A percentile compares a stretch with the other conserved stretches of the same genome.
phyloP scores from a whole-genome alignment of 2,329 filamentous ascomycete species.

The Botrytis aclada region DNA sequence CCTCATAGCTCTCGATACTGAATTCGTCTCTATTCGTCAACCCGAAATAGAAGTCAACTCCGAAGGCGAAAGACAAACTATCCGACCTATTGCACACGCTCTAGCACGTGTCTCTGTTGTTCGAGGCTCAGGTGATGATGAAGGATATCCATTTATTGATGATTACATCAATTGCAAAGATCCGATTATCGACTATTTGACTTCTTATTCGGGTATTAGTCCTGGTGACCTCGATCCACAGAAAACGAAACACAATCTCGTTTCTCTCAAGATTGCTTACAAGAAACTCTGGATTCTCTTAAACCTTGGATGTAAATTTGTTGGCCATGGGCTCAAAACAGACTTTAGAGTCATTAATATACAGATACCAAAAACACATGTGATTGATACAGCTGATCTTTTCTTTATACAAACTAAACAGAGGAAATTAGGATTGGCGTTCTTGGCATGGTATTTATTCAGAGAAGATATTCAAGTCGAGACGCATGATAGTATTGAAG shows the following conservation, averaged over 20 bases:
- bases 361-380: constrained; percentile 82
- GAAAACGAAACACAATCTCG: constrained; percentile 75
- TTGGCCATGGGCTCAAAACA: constrained; percentile 89
- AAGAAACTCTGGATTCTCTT: constrained; percentile 97
- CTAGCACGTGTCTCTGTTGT: constrained; percentile 92
- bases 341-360: constrained; percentile 99
- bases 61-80: constrained; percentile 86
- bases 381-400: constrained; percentile 90
- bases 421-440: constrained; percentile 86
- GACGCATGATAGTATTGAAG: constrained; percentile 93
- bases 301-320: constrained; percentile 89
- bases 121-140: constrained; percentile 71
- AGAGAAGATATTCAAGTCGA: constrained; percentile 92
- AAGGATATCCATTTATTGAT: constrained; percentile 88
- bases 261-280: constrained; percentile 87
- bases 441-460: constrained; percentile 85
- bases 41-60: constrained; percentile 96
- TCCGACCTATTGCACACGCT: constrained; percentile 84
- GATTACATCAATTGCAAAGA: constrained; percentile 94
- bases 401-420: constrained; percentile 80
- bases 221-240: constrained; percentile 78
- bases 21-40: constrained; percentile 90
- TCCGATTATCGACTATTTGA: constrained; percentile 91
- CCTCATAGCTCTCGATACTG: constrained; percentile 87
- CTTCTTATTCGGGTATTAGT: constrained; percentile 88